A percentile compares a stretch with the other conserved stretches of the same genome.
Evolutionary conservation across 2,329 filamentous ascomycete genomes (phyloP).

Genomic region (Ophiocordyceps sinensis): DNA sequence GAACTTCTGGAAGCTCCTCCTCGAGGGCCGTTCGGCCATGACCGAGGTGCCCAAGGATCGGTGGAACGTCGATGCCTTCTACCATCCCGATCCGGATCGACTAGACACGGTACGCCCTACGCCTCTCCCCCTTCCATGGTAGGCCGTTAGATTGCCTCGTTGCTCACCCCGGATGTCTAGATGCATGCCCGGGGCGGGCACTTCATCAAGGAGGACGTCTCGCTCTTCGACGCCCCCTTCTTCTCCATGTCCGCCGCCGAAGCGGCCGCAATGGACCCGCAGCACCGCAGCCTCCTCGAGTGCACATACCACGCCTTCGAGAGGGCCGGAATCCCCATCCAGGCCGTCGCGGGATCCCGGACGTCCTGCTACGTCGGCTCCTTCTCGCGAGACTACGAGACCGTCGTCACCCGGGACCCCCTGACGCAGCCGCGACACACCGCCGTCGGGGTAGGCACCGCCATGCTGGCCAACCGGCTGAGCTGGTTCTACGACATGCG

Average conservation of each 20-base stretch:
- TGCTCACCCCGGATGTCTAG: too few species aligned
- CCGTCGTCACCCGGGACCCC: slow-evolving; percentile 1
- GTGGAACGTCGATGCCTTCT: too few species aligned
- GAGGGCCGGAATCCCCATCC: slow-evolving; percentile 16
- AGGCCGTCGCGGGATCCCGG: slow-evolving; percentile 5
- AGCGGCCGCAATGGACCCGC: slow-evolving; percentile 11
- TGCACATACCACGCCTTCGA: slow-evolving; percentile 12
- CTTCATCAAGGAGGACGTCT: slow-evolving; percentile 6
- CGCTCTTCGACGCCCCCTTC: slow-evolving; percentile 7
- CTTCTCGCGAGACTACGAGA: slow-evolving; percentile 13
- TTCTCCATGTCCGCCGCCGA: slow-evolving; percentile 8
- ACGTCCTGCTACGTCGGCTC: slow-evolving; percentile 16
- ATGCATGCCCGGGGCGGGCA: not conserved
- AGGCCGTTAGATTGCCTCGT: too few species aligned
- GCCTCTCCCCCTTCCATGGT: too few species aligned
- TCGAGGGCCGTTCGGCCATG: too few species aligned
- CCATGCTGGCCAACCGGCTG: slow-evolving; percentile 17
- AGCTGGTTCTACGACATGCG: slow-evolving; percentile 21
- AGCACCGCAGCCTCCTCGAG: slow-evolving; percentile 10
- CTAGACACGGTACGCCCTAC: too few species aligned
- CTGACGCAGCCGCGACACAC: too few species aligned
- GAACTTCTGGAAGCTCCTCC: too few species aligned
- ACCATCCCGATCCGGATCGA: too few species aligned
- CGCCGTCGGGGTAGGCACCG: slow-evolving; percentile 1
- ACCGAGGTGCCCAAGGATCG: too few species aligned